phyloP scores from a whole-genome alignment of 768 basidiomycete genomes.

The Phylloporus rhodoxanthus region DNA sequence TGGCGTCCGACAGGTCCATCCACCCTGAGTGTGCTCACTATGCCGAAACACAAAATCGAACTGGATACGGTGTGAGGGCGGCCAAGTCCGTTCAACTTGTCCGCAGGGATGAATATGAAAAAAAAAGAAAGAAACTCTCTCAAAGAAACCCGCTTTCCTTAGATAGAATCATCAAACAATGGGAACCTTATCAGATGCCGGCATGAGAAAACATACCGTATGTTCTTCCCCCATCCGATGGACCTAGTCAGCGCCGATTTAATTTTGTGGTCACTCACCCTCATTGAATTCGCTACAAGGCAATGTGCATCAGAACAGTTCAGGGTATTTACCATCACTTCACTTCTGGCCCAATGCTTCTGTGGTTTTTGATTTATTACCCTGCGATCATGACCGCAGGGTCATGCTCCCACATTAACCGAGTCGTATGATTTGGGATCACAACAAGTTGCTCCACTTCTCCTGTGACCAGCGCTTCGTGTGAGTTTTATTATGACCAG shows the following conservation, averaged over 20 bases:
- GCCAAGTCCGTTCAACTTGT: not conserved
- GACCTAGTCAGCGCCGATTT: not conserved
- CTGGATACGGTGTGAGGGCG: not conserved
- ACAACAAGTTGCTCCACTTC: not conserved
- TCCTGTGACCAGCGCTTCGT: not conserved
- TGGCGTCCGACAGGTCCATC: not conserved
- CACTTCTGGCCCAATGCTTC: not conserved
- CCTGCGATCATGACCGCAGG: not conserved
- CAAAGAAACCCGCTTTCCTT: not conserved
- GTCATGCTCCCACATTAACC: not conserved
- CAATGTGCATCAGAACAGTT: conserved; percentile 3
- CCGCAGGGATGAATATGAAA: not conserved
- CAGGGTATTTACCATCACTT: not conserved
- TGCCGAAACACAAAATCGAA: not conserved
- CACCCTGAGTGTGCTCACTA: not conserved
- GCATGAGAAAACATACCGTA: conserved; percentile 10
- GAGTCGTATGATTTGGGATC: not conserved
- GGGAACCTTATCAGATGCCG: not conserved
- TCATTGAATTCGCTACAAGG: not conserved
- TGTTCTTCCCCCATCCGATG: conserved; percentile 5
- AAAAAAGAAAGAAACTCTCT: not conserved
- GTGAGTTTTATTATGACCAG: not conserved
- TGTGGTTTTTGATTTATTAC: not conserved
- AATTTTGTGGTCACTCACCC: not conserved
- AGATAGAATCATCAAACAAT: not conserved